Evolutionary conservation across 176 grass and related monocot genomes (phyloP).

Genomic region (Triticum timopheevii): DNA sequence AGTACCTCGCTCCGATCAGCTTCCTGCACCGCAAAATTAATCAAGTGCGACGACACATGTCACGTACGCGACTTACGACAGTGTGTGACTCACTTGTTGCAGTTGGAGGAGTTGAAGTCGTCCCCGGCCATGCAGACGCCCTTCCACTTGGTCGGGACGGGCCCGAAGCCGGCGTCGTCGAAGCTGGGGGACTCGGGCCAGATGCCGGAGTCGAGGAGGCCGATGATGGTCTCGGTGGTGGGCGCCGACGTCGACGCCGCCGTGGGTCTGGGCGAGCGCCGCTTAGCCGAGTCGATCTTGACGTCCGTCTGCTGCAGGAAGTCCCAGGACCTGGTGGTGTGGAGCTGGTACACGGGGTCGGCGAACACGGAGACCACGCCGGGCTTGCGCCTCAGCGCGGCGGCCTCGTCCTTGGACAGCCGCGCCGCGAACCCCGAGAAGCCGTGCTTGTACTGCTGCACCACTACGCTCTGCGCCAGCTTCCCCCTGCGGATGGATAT

Average conservation of each 20-base stretch:
- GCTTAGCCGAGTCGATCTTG: constrained; percentile 18
- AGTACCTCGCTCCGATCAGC: constrained; percentile 87
- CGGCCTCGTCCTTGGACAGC: constrained; percentile 55
- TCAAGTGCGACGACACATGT: neutral
- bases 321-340: constrained; percentile 91
- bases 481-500: constrained; percentile 26
- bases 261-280: neutral
- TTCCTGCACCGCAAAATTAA: constrained; percentile 45
- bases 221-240: constrained; percentile 60
- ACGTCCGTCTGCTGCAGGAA: constrained; percentile 61
- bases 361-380: constrained; percentile 81
- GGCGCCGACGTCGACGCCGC: neutral
- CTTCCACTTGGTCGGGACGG: constrained; percentile 60
- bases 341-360: constrained; percentile 66
- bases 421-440: constrained; percentile 90
- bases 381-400: constrained; percentile 34
- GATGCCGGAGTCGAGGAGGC: constrained; percentile 85
- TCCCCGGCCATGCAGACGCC: constrained; percentile 69
- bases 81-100: constrained; percentile 49
- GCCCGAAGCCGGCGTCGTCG: constrained; percentile 52
- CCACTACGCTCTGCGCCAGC: constrained; percentile 34
- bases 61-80: no score
- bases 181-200: constrained; percentile 97
- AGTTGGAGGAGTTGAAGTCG: constrained; percentile 65
- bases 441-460: constrained; percentile 68